Percentiles rank a stretch among this genome's conserved stretches.
phyloP scores from a whole-genome alignment of 164 flowering plant species.

The Stephania cephalantha region DNA sequence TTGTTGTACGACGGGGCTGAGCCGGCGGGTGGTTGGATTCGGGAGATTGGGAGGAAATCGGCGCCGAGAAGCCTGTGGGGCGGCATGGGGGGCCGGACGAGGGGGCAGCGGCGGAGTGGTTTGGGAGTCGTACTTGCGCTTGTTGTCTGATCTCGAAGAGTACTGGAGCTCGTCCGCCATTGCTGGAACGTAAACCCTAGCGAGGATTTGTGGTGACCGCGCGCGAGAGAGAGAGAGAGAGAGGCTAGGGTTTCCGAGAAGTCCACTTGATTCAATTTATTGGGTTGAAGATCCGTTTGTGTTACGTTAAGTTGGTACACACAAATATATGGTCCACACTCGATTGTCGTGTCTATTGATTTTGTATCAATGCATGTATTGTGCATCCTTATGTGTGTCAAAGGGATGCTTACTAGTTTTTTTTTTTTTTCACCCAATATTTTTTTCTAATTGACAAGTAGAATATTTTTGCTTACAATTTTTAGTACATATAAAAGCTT shows the following conservation, averaged over 20 bases:
- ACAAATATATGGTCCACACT: neutral
- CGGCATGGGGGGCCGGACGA: conserved; percentile 40
- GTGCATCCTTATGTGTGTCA: too few species aligned
- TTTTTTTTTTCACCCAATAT: too few species aligned
- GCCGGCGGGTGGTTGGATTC: conserved; percentile 24
- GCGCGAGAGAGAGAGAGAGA: too few species aligned
- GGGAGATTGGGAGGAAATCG: conserved; percentile 41
- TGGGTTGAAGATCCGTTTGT: neutral
- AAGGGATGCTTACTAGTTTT: too few species aligned
- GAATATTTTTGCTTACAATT: too few species aligned
- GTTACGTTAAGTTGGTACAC: neutral
- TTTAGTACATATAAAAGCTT: too few species aligned
- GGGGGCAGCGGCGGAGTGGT: conserved; percentile 36
- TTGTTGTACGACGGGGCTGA: conserved; percentile 49
- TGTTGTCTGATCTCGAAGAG: conserved; percentile 41
- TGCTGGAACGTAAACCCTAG: conserved; percentile 12
- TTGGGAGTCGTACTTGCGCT: conserved; percentile 74
- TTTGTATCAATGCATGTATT: too few species aligned
- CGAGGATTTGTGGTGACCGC: neutral
- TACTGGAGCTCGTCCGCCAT: conserved; percentile 81
- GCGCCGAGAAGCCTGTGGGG: conserved; percentile 76
- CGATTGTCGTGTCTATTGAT: too few species aligned
- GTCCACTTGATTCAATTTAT: neutral
- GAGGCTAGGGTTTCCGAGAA: neutral
- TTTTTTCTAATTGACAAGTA: too few species aligned